Percentiles rank a stretch among this genome's conserved stretches.
These are phyloP conservation scores for Clathrus columnatus DNA, from an alignment of 768 basidiomycete species.

Conservation along the genomic window DNA sequence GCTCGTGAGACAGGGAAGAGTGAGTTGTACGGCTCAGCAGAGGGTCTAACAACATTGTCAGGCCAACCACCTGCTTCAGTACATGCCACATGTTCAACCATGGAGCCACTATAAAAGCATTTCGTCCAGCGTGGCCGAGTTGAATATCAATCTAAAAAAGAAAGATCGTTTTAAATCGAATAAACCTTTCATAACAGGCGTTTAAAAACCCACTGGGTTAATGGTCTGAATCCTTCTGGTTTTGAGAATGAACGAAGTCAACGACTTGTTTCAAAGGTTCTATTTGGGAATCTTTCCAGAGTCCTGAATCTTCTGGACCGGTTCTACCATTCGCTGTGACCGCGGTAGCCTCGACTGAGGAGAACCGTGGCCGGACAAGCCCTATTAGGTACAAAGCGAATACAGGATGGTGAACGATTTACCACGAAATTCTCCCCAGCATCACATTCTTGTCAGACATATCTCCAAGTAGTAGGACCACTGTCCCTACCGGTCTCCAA, in stretches of 20 bases:
- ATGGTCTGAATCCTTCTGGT: slow-evolving; percentile 38
- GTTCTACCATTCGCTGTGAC: too few relatives aligned
- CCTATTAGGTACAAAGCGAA: too few relatives aligned
- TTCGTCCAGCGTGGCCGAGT: slow-evolving; percentile 71
- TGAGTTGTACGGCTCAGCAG: slow-evolving; percentile 35
- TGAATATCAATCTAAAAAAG: slow-evolving; percentile 36
- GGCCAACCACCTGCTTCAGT: slow-evolving; percentile 42
- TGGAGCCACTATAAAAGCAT: slow-evolving; percentile 54
- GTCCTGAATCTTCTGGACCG: too few relatives aligned
- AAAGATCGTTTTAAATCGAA: neutral
- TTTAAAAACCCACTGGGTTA: too few relatives aligned
- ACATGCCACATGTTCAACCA: slow-evolving; percentile 43
- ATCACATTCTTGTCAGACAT: too few relatives aligned
- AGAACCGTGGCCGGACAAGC: too few relatives aligned
- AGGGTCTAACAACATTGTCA: slow-evolving; percentile 49
- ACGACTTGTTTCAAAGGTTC: slow-evolving; percentile 40
- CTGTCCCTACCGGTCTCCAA: too few relatives aligned
- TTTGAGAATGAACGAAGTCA: slow-evolving; percentile 65
- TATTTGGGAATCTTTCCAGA: slow-evolving; percentile 57
- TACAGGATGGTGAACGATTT: too few relatives aligned
- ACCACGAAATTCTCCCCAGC: too few relatives aligned
- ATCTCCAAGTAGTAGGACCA: too few relatives aligned
- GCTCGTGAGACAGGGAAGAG: slow-evolving; percentile 45
- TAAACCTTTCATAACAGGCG: neutral
- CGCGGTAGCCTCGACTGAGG: too few relatives aligned